A percentile compares a stretch with the other conserved stretches of the same genome.
Evolutionary conservation across 257 asterid species (phyloP).

Genomic region (Plectranthus barbatus): DNA sequence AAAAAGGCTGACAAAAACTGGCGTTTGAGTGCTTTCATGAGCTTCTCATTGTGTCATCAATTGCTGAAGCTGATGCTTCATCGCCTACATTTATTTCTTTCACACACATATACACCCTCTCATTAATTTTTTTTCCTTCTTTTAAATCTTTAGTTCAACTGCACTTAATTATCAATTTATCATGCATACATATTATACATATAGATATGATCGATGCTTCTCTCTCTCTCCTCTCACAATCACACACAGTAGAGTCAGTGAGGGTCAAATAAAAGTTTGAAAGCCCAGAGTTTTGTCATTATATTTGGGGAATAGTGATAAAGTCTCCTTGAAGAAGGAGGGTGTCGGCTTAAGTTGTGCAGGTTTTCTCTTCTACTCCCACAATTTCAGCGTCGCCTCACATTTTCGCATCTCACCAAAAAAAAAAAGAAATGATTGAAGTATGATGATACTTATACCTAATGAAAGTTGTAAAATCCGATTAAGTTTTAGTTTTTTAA

Average conservation of each 20-base stretch:
- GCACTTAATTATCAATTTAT: too few relatives aligned
- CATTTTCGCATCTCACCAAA: neutral
- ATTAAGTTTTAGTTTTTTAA: too few relatives aligned
- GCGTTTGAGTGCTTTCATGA: slow-evolving; percentile 13
- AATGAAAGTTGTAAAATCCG: too few relatives aligned
- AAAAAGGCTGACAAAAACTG: slow-evolving; percentile 26
- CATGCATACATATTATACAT: too few relatives aligned
- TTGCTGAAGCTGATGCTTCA: slow-evolving; percentile 40
- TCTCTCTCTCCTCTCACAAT: neutral
- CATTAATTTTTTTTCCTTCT: neutral
- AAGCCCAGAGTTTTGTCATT: neutral
- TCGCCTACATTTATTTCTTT: slow-evolving; percentile 12
- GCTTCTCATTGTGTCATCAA: slow-evolving; percentile 38
- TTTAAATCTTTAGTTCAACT: too few relatives aligned
- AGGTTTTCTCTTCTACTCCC: slow-evolving; percentile 12
- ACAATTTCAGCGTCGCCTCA: slow-evolving; percentile 7
- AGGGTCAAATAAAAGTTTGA: neutral
- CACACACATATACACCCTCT: neutral
- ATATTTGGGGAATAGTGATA: neutral
- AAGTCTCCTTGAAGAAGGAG: neutral
- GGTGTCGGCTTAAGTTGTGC: slow-evolving; percentile 26
- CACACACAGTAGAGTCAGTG: slow-evolving; percentile 18
- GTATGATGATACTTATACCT: too few relatives aligned
- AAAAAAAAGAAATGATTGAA: too few relatives aligned
- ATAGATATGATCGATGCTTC: too few relatives aligned